Conservation (phyloP, 768 basidiomycete genomes). For the Mycena crocata region DNA sequence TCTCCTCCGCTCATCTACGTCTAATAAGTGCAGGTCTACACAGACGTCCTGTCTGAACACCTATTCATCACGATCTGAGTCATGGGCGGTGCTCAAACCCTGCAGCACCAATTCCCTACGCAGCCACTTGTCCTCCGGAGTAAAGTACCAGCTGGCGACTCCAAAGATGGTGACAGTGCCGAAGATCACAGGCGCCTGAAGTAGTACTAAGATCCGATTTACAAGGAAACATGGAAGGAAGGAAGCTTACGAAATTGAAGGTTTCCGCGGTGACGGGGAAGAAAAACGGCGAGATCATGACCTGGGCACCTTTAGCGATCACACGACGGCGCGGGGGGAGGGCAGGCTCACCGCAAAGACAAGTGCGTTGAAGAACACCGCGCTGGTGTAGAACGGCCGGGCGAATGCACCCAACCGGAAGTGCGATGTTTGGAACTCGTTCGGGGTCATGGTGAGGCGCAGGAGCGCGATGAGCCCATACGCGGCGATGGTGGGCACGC, state of each 20-base stretch:
- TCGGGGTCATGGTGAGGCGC: slow-evolving; percentile 81
- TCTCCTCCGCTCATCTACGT: too few relatives aligned
- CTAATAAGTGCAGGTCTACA: too few relatives aligned
- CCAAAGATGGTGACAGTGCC: slow-evolving; percentile 83
- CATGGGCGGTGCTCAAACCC: slow-evolving; percentile 52
- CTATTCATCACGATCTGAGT: neutral
- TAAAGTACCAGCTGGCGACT: slow-evolving; percentile 80
- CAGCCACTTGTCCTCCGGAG: slow-evolving; percentile 85
- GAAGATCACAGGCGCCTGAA: slow-evolving; percentile 82
- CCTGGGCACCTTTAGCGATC: slow-evolving; percentile 50
- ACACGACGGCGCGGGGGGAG: too few relatives aligned
- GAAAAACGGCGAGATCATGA: slow-evolving; percentile 87
- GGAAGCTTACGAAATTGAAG: slow-evolving; percentile 84
- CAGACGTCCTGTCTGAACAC: too few relatives aligned
- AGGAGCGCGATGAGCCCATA: slow-evolving; percentile 86
- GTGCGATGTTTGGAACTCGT: slow-evolving; percentile 77
- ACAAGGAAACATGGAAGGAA: neutral
- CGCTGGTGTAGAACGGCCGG: slow-evolving; percentile 74
- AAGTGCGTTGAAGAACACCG: slow-evolving; percentile 78
- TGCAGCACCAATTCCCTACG: slow-evolving; percentile 69
- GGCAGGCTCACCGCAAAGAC: slow-evolving; percentile 73
- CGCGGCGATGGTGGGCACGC: slow-evolving; percentile 87
- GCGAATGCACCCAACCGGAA: slow-evolving; percentile 78
- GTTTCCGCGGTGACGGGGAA: slow-evolving; percentile 82
- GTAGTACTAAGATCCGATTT: slow-evolving; percentile 12